Evolutionary conservation across 768 basidiomycete species (phyloP).

Genomic region (Macrolepiota dolichaula): DNA sequence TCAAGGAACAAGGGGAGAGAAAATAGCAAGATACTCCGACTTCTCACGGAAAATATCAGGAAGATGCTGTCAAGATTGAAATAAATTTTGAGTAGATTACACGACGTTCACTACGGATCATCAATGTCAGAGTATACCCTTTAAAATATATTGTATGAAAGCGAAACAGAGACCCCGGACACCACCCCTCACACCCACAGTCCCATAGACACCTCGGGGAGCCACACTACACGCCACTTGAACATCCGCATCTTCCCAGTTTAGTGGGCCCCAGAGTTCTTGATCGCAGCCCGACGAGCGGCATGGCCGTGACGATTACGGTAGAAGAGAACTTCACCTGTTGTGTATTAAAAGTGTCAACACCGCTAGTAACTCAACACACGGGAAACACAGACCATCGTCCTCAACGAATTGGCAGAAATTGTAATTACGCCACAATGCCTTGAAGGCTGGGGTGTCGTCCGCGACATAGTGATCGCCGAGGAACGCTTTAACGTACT

Average conservation of each 20-base stretch:
- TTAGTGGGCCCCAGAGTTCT: not conserved
- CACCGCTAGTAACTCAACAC: not conserved
- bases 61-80: not conserved
- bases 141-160: not conserved
- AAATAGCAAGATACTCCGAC: not conserved
- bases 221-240: not conserved
- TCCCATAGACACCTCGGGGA: not conserved
- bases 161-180: not conserved
- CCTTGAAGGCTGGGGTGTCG: conserved; percentile 36
- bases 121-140: not conserved
- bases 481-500: conserved; percentile 44
- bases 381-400: conserved; percentile 30
- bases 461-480: conserved; percentile 47
- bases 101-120: conserved; percentile 4
- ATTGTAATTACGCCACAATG: conserved; percentile 55
- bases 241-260: too few species aligned
- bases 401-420: conserved; percentile 58
- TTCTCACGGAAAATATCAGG: not conserved
- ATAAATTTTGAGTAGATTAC: not conserved
- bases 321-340: conserved; percentile 44
- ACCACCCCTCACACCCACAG: not conserved
- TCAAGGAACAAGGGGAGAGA: not conserved
- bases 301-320: conserved; percentile 39
- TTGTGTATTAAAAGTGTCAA: not conserved
- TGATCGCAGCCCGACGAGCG: conserved; percentile 27